Percentiles rank a stretch among this genome's conserved stretches.
phyloP scores from a whole-genome alignment of 352 stramenopile genomes.

The Phytopythium kandeliae region DNA sequence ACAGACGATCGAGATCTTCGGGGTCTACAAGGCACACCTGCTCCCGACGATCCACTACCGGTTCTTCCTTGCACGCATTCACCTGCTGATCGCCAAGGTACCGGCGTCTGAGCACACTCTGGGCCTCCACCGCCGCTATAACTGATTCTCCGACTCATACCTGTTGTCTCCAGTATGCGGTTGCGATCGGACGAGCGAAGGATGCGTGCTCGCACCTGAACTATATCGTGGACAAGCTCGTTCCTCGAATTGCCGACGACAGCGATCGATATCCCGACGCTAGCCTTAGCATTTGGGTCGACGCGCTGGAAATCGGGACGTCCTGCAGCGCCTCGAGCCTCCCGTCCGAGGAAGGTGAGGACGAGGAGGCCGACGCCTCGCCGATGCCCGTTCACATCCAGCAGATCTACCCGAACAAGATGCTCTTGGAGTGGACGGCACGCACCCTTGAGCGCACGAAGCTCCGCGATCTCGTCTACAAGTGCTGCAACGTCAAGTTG shows the following conservation, averaged over 20 bases:
- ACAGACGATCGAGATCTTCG: conserved; percentile 58
- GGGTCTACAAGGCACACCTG: conserved; percentile 34
- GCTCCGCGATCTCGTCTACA: conserved; percentile 36
- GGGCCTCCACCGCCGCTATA: too few species aligned
- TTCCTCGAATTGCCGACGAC: conserved; percentile 22
- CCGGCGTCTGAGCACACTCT: too few species aligned
- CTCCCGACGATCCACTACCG: conserved; percentile 37
- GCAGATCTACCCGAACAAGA: conserved; percentile 41
- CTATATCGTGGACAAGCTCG: conserved; percentile 38
- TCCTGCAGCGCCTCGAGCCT: conserved; percentile 25
- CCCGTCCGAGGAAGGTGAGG: conserved; percentile 10
- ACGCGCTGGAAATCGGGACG: conserved; percentile 43
- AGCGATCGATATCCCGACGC: conserved; percentile 37
- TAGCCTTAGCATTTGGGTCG: conserved; percentile 50
- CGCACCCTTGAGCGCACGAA: conserved; percentile 37
- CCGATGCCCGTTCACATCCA: conserved; percentile 14
- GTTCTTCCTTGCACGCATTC: conserved; percentile 48
- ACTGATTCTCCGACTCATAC: too few species aligned
- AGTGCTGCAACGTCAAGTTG: conserved; percentile 44
- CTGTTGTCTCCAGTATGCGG: conserved; percentile 35
- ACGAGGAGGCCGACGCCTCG: conserved; percentile 4
- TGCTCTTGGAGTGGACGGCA: conserved; percentile 46
- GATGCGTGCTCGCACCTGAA: conserved; percentile 51
- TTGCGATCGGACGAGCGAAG: conserved; percentile 44
- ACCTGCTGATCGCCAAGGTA: conserved; percentile 68